A percentile compares a stretch with the other conserved stretches of the same genome.
These are phyloP conservation scores for Sapria himalayana DNA, from an alignment of 345 rosid genomes.

Conservation along the genomic window DNA sequence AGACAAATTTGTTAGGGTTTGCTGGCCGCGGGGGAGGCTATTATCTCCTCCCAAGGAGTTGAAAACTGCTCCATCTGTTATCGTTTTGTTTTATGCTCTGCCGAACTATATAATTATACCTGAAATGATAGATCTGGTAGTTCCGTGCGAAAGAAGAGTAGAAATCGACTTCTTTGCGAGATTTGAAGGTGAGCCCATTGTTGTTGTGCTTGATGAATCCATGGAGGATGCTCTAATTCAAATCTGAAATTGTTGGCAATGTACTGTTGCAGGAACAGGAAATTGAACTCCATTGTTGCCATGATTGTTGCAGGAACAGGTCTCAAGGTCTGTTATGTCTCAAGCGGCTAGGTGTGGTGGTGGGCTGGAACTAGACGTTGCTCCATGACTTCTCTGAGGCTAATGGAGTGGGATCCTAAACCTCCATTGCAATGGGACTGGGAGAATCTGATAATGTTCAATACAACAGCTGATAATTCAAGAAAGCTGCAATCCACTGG, in stretches of 20 bases:
- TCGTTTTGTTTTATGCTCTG: background rate
- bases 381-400: slow-evolving; percentile 24
- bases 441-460: slow-evolving; percentile 48
- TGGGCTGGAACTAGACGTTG: slow-evolving; percentile 1
- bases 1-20: too few species aligned
- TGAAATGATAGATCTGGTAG: too few species aligned
- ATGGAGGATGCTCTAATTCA: background rate
- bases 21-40: too few species aligned
- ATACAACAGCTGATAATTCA: slow-evolving; percentile 29
- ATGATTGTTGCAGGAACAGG: slow-evolving; percentile 14
- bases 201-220: background rate
- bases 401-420: slow-evolving; percentile 76
- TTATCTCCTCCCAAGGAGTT: too few species aligned
- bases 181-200: slow-evolving; percentile 9
- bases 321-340: slow-evolving; percentile 1
- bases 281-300: background rate
- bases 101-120: slow-evolving; percentile 1
- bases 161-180: too few species aligned
- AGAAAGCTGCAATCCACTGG: slow-evolving; percentile 28
- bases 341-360: background rate
- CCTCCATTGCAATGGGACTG: slow-evolving; percentile 55
- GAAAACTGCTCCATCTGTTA: slow-evolving; percentile 1
- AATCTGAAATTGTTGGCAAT: background rate
- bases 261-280: background rate
- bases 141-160: too few species aligned